These are phyloP conservation scores for Sphenostylis stenocarpa DNA, from an alignment of 306 rosid genomes.

Conservation along the genomic window DNA sequence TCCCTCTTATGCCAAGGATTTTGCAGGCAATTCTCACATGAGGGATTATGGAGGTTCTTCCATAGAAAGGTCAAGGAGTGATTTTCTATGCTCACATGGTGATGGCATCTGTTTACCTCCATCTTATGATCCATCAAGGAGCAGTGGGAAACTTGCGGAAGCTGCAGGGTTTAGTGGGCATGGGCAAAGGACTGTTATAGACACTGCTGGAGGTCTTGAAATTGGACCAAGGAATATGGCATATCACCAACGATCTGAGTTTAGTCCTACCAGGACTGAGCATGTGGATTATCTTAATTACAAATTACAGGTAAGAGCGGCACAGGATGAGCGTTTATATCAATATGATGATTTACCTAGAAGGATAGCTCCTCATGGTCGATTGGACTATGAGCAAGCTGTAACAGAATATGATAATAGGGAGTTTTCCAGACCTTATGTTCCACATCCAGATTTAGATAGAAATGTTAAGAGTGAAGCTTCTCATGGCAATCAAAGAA, in stretches of 20 bases:
- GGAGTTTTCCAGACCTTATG: constrained; percentile 50
- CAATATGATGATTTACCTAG: constrained; percentile 55
- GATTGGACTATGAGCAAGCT: constrained; percentile 50
- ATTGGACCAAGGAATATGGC: constrained; percentile 45
- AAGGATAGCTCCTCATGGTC: constrained; percentile 55
- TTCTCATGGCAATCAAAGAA: constrained; percentile 45
- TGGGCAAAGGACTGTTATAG: constrained; percentile 51
- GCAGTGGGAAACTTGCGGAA: constrained; percentile 46
- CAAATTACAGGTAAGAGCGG: constrained; percentile 43
- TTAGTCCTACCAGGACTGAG: constrained; percentile 55
- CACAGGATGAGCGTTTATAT: constrained; percentile 50
- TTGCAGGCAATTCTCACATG: constrained; percentile 50
- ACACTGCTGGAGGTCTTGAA: constrained; percentile 52
- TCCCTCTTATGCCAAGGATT: constrained; percentile 54
- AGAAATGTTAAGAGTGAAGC: constrained; percentile 49
- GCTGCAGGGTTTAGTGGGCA: constrained; percentile 46
- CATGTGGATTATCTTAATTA: constrained; percentile 45
- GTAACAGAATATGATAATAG: constrained; percentile 50
- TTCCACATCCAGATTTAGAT: constrained; percentile 42
- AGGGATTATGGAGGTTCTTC: constrained; percentile 56
- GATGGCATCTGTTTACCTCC: constrained; percentile 43
- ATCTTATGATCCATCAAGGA: constrained; percentile 54
- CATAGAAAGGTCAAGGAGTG: constrained; percentile 44
- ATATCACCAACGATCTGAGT: constrained; percentile 43
- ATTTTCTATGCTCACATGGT: constrained; percentile 47